Conservation (phyloP, 164 flowering plant species). For the Paratinospora sagittata region DNA sequence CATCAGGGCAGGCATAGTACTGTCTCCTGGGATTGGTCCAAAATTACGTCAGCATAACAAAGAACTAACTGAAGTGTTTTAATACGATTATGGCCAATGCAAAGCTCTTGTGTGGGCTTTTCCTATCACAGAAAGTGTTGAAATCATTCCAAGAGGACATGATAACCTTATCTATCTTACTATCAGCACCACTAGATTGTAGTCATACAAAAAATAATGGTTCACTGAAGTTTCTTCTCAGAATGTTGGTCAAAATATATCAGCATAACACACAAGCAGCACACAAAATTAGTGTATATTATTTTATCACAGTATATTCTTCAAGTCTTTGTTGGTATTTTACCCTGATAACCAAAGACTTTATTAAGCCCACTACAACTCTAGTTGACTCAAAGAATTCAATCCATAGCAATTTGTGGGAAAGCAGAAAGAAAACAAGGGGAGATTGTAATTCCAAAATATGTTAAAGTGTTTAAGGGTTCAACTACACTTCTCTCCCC, state of each 20-base stretch:
- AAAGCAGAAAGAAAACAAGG: background rate
- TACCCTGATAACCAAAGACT: background rate
- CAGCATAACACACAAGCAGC: background rate
- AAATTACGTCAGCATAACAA: slow-evolving; percentile 7
- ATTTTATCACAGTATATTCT: background rate
- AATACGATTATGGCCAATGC: background rate
- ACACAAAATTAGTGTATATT: background rate
- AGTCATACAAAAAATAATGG: background rate
- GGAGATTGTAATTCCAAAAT: background rate
- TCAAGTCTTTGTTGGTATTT: background rate
- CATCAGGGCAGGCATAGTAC: slow-evolving; percentile 87
- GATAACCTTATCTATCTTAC: background rate
- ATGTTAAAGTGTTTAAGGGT: background rate
- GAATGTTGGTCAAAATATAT: background rate
- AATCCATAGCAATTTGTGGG: background rate
- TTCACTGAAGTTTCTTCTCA: background rate
- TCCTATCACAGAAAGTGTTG: background rate
- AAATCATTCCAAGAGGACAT: background rate
- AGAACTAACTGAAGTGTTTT: background rate
- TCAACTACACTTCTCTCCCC: background rate
- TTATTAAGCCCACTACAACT: background rate
- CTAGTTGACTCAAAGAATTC: background rate
- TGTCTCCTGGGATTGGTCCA: slow-evolving; percentile 48
- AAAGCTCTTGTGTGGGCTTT: background rate
- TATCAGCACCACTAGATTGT: background rate